phyloP scores from a whole-genome alignment of 768 basidiomycete species.

The Termitomyces sp. region DNA sequence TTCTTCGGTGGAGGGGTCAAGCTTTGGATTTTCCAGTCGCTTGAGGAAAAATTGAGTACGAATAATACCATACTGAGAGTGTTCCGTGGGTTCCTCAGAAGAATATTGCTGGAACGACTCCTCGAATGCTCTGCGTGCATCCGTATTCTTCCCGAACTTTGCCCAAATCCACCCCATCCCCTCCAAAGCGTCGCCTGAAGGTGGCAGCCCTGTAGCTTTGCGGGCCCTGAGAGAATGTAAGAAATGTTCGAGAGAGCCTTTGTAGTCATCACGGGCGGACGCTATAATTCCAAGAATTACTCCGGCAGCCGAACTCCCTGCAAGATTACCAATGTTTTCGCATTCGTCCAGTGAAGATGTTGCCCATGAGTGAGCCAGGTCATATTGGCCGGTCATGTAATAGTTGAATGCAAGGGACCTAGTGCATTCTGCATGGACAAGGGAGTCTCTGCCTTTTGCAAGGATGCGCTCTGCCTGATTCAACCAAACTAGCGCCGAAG shows the following conservation, averaged over 20 bases:
- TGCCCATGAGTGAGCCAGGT: no score
- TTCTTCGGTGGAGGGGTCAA: background rate
- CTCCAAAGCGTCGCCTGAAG: background rate
- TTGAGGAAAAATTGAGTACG: background rate
- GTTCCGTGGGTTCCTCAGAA: background rate
- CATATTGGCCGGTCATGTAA: background rate
- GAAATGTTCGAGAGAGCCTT: background rate
- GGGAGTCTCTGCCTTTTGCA: background rate
- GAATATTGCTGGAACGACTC: background rate
- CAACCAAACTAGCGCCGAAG: background rate
- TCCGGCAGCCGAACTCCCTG: background rate
- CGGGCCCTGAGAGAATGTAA: background rate
- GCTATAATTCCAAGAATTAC: constrained; percentile 1
- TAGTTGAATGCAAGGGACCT: background rate
- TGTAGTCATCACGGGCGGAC: background rate
- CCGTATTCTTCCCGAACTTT: background rate
- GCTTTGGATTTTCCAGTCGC: background rate
- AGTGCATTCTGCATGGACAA: constrained; percentile 1
- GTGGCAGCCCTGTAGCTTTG: background rate
- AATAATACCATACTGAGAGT: background rate
- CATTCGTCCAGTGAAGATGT: background rate
- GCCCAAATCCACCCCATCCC: constrained; percentile 2
- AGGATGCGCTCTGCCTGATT: background rate
- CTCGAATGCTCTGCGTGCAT: constrained; percentile 3
- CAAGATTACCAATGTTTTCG: background rate